phyloP scores from a whole-genome alignment of 768 basidiomycete species.

The Tulasnella sp. region DNA sequence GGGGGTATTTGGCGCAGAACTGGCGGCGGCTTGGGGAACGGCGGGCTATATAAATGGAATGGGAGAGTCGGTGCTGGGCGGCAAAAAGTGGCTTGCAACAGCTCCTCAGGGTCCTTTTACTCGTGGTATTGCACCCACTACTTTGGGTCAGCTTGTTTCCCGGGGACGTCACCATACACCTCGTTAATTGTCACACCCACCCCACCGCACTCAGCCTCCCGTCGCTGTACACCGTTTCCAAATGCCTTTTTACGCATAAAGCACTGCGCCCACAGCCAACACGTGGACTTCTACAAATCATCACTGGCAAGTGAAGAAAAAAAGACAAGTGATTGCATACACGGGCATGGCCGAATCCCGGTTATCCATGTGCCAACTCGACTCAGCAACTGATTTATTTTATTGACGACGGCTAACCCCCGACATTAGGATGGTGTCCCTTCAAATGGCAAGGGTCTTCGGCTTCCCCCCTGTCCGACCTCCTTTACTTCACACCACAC shows the following conservation, averaged over 20 bases:
- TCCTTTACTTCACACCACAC: neutral
- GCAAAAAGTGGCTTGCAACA: constrained; percentile 9
- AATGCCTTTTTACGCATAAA: neutral
- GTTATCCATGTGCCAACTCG: no score
- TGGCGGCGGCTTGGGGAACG: neutral
- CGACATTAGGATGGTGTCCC: constrained; percentile 8
- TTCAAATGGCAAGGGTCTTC: constrained; percentile 1
- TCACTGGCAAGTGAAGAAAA: neutral
- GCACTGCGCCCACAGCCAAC: neutral
- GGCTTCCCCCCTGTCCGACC: constrained; percentile 12
- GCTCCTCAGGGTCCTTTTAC: neutral
- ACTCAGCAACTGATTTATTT: constrained; percentile 5
- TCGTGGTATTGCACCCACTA: neutral
- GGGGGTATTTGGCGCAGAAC: constrained; percentile 20
- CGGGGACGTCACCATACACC: neutral
- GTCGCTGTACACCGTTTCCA: constrained; percentile 17
- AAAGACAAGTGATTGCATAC: neutral
- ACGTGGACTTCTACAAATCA: neutral
- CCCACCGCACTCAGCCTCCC: neutral
- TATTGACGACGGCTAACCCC: constrained; percentile 14
- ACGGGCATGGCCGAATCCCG: no score
- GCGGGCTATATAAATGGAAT: constrained; percentile 15
- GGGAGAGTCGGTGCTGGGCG: constrained; percentile 5
- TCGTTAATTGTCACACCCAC: neutral
- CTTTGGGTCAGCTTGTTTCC: neutral